Evolutionary conservation across 306 rosid species (phyloP), one percentile per base, ranked within the genome.

Genomic region (Fragaria nilgerrensis): DNA sequence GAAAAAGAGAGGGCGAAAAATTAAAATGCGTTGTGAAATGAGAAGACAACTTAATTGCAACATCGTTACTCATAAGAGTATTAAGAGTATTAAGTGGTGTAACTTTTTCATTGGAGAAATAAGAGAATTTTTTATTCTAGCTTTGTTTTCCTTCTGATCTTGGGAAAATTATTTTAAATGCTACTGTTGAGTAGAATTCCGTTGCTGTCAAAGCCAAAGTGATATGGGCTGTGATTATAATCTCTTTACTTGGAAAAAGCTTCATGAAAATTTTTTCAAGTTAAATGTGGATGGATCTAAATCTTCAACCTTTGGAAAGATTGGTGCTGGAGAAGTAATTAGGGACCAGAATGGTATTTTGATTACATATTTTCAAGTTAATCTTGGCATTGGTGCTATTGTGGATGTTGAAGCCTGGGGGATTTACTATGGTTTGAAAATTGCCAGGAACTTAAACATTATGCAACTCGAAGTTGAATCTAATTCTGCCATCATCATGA

Each of bases 151-250:
- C 59, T 53, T 3, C 1, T 1, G 9, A 20, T 19, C n/a, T 3
- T 17, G 10, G 8, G 3, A 53, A 19, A 53, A 8, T 53, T 19
- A 17, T 19, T 53, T 4, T 19, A 17, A 6, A 53, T 19, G 8
- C 0, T 53, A 11, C 0, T 8, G 9, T 0, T 4, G 25, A 53
- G 0, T 53, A 25, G 59, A 8, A 15, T 5, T 5, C 0, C 0
- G 25, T 2, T n/a, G 9, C 23, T 6, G 1, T 5, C 2, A 53
- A 19, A 2, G 2, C 10, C 3, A 53, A 8, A 6, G 2, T 19
- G 2, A 0, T 0, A 5, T 3, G 9, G 59, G 0, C 0, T 1
- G 20, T 5, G 59, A 5, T 1, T 19, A 1, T 0, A 0, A 17
- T 53, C 9, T 19, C 0, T 53, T 15, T 1, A 5, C 25, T 7